A percentile compares a stretch with the other conserved stretches of the same genome.
Evolutionary conservation across 2,329 filamentous ascomycete species (phyloP).

Genomic region (Botrytis medusae): DNA sequence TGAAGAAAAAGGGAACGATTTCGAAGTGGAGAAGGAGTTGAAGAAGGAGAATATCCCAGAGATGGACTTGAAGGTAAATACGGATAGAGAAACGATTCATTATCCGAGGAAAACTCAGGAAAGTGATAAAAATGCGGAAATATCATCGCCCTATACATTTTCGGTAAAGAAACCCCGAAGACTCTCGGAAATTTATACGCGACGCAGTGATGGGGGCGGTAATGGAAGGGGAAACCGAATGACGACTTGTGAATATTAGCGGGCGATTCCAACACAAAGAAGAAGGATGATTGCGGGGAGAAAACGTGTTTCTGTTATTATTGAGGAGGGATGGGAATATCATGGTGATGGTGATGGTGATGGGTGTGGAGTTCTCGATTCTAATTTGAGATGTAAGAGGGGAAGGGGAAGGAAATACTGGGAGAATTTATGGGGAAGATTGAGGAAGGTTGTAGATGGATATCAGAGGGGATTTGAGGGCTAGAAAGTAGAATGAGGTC

Average conservation of each 20-base stretch:
- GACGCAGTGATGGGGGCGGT: rapidly evolving
- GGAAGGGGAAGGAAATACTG: background rate
- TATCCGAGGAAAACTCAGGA: rapidly evolving
- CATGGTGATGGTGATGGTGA: background rate
- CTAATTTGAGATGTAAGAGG: background rate
- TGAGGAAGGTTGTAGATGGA: background rate
- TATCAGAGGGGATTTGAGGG: background rate
- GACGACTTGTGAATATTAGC: background rate
- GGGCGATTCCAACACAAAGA: background rate
- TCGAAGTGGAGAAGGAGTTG: background rate
- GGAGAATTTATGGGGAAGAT: background rate
- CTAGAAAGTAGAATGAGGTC: background rate
- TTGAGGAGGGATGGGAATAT: background rate
- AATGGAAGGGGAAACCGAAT: background rate
- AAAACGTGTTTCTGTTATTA: background rate
- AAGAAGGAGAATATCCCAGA: background rate
- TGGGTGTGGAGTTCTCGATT: background rate
- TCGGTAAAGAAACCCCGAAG: background rate
- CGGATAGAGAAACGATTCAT: too few species aligned
- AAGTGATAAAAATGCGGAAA: rapidly evolving
- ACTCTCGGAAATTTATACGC: background rate
- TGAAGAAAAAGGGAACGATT: background rate
- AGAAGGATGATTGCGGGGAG: background rate
- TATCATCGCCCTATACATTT: rapidly evolving
- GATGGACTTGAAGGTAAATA: rapidly evolving